These are phyloP conservation scores for Arctium minus DNA, from an alignment of 129 eudicot species.

Conservation along the genomic window DNA sequence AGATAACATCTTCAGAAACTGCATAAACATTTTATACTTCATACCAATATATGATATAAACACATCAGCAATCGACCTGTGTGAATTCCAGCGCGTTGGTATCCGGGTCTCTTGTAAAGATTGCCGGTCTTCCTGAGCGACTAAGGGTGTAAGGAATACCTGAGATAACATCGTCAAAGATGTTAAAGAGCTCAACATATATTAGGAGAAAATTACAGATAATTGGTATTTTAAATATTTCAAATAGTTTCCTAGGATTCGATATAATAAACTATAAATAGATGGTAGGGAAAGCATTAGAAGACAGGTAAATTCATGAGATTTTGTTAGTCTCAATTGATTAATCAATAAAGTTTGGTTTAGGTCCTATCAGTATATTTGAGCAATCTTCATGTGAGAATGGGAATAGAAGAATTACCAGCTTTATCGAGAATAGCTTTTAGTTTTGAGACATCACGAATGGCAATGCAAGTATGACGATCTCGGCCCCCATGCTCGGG, in stretches of 20 bases:
- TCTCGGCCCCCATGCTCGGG: slow-evolving; percentile 92
- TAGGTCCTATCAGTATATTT: background rate
- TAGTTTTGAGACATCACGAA: slow-evolving; percentile 83
- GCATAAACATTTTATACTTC: slow-evolving; percentile 5
- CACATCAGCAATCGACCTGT: slow-evolving; percentile 39
- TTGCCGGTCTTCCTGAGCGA: slow-evolving; percentile 93
- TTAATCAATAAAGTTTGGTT: background rate
- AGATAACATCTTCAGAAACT: slow-evolving; percentile 1
- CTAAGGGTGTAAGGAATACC: slow-evolving; percentile 83
- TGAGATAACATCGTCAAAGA: slow-evolving; percentile 10
- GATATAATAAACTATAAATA: background rate
- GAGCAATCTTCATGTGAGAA: slow-evolving; percentile 12
- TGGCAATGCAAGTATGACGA: slow-evolving; percentile 88
- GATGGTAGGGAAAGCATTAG: background rate
- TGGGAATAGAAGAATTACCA: slow-evolving; percentile 30
- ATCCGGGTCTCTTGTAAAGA: slow-evolving; percentile 86
- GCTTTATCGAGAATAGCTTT: slow-evolving; percentile 79
- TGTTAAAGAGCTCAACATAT: background rate
- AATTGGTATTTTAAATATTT: background rate
- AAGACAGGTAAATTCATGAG: background rate
- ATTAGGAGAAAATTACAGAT: background rate
- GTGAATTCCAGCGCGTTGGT: slow-evolving; percentile 84
- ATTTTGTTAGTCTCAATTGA: background rate
- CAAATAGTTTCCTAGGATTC: background rate
- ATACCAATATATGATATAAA: background rate